Conservation (phyloP, 1,139 yeast genomes). For the Saccharomyces hybrid region DNA sequence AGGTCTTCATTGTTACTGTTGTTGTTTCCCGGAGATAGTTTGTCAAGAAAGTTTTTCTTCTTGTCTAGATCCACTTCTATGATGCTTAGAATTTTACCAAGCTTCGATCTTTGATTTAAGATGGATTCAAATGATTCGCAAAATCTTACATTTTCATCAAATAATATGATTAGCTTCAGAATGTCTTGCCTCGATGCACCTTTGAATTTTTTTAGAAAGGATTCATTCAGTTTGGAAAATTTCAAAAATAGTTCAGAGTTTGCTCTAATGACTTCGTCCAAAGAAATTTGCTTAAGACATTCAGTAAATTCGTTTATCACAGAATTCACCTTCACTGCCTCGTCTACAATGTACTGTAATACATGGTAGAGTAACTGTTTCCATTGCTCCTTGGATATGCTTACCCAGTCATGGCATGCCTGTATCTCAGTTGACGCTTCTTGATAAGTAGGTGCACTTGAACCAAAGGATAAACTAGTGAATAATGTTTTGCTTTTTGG, state of each 20-base stretch:
- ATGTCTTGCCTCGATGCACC: slow-evolving; percentile 51
- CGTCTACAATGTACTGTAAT: not conserved
- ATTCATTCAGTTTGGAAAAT: not conserved
- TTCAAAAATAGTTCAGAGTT: not conserved
- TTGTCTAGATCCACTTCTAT: slow-evolving; percentile 49
- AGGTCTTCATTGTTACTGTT: slow-evolving; percentile 45
- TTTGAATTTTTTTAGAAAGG: not conserved
- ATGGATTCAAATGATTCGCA: slow-evolving; percentile 70
- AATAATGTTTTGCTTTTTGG: not conserved
- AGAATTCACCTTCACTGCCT: not conserved
- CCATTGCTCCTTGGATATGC: not conserved
- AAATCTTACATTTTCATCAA: slow-evolving; percentile 79
- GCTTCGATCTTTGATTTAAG: slow-evolving; percentile 62
- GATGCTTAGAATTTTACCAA: slow-evolving; percentile 48
- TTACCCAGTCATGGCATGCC: not conserved
- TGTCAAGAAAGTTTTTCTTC: slow-evolving; percentile 44
- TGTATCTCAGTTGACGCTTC: not conserved
- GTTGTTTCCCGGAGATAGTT: slow-evolving; percentile 38
- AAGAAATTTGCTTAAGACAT: not conserved
- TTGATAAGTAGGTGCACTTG: not conserved
- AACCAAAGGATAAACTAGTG: not conserved
- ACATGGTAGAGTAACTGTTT: not conserved
- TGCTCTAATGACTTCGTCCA: not conserved
- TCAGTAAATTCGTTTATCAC: not conserved
- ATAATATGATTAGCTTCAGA: slow-evolving; percentile 74